Conservation (phyloP, 2,329 filamentous ascomycete species). For the Apiospora pterosperma region DNA sequence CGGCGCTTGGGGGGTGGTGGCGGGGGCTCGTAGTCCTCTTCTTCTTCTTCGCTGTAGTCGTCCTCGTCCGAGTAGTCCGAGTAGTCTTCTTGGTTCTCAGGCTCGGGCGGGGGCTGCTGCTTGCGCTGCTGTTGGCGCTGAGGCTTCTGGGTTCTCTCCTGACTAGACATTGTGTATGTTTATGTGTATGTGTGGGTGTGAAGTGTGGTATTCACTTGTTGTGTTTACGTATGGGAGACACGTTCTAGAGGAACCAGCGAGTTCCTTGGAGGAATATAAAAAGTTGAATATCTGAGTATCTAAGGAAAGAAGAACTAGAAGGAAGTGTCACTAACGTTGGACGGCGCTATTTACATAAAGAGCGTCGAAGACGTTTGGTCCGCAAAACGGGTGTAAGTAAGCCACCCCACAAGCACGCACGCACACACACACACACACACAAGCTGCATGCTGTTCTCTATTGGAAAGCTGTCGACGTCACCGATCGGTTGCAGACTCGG, state of each 20-base stretch:
- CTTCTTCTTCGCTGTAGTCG: slow-evolving; percentile 20
- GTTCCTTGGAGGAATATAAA: neutral
- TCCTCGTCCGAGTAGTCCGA: slow-evolving; percentile 15
- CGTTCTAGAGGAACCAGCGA: neutral
- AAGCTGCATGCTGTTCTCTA: neutral
- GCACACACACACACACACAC: too few relatives aligned
- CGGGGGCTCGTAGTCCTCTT: slow-evolving; percentile 23
- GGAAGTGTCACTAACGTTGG: neutral
- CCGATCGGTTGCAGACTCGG: neutral
- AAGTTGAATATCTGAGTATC: neutral
- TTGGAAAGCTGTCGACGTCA: neutral
- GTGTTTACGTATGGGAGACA: neutral
- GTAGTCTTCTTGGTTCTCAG: slow-evolving; percentile 16
- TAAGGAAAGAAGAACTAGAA: neutral
- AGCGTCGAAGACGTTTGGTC: neutral
- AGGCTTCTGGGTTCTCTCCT: slow-evolving; percentile 16
- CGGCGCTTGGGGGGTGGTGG: slow-evolving; percentile 18
- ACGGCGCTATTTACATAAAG: neutral
- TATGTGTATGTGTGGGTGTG: neutral
- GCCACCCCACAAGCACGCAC: neutral
- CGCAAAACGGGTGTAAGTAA: neutral
- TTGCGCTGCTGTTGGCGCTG: slow-evolving; percentile 22
- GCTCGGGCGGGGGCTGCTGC: slow-evolving; percentile 19
- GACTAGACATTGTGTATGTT: slow-evolving; percentile 5
- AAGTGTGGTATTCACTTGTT: neutral